Percentiles rank a stretch among this genome's conserved stretches.
These are phyloP conservation scores for Prunella vulgaris DNA, from an alignment of 257 asterid genomes.

Conservation along the genomic window DNA sequence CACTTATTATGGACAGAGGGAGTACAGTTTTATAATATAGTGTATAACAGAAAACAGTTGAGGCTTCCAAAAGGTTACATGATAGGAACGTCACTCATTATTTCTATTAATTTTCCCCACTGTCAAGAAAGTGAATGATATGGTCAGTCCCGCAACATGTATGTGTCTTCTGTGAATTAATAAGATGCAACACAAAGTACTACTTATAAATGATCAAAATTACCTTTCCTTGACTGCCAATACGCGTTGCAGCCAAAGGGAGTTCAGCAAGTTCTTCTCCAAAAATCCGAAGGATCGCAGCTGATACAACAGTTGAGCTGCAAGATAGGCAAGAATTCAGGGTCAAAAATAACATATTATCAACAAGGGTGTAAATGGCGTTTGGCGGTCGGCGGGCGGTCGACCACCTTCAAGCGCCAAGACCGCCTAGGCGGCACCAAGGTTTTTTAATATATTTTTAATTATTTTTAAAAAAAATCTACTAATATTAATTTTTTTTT, in stretches of 20 bases:
- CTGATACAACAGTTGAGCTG: conserved; percentile 94
- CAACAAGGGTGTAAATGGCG: too few relatives aligned
- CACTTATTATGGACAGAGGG: too few relatives aligned
- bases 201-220: conserved; percentile 12
- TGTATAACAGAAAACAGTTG: not conserved
- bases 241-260: conserved; percentile 90
- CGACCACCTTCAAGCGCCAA: too few relatives aligned
- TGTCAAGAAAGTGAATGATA: not conserved
- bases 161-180: too few relatives aligned
- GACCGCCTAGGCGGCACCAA: too few relatives aligned
- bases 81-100: not conserved
- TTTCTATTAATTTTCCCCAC: not conserved
- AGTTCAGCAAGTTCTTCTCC: conserved; percentile 94
- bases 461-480: too few relatives aligned
- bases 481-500: too few relatives aligned
- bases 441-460: too few relatives aligned
- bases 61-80: not conserved
- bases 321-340: conserved; percentile 27
- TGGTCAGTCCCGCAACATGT: not conserved
- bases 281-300: conserved; percentile 82
- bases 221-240: conserved; percentile 78
- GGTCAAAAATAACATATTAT: conserved; percentile 15
- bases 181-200: not conserved
- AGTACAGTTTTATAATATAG: not conserved
- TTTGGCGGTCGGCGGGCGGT: too few relatives aligned